Evolutionary conservation across 129 eudicot genomes (phyloP), one percentile per base, ranked within the genome.

Genomic region (Flaveria trinervia): DNA sequence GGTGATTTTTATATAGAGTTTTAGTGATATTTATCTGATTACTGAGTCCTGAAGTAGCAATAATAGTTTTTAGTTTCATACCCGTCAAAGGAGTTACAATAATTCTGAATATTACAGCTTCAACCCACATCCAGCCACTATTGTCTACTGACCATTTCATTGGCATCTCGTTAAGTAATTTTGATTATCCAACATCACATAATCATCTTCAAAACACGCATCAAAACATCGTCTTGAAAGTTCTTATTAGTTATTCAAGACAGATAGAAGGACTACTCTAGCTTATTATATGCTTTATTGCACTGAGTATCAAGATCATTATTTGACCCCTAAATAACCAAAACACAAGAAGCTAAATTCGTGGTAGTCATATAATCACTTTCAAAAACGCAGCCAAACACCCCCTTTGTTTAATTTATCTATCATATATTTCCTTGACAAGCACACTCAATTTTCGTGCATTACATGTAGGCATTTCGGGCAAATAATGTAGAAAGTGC

Each of bases 401-500:
- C 39, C 3, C 12, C 44, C n/a, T 57, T 17, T 16, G 9, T 60
- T 56, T 65, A 9, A 18, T 41, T 23, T 80, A 15, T 71, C 33
- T 52, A 18, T 10, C 11, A 14, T 64, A 15, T 45, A 83, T 33
- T 1, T 74, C 33, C 25, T 70, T 68, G 61, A 30, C 23, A 25
- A 13, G 26, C 51, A 17, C 68, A 56, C 80, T 52, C 28, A 68
- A 45, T 52, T 76, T 10, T n/a, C 74, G 52, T 77, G 74, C 79
- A 78, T 80, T 55, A 56, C 26, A 12, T 83, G 80, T 67, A 93
- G 98, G 98, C 98, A 79, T 92, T 91, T 80, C 98, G 97, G 54
- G 98, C 89, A 51, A 92, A 87, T 72, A 93, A 93, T 79, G 76
- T 91, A n/a, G 97, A 89, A 82, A 91, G 98, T 79, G 97, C 98